A percentile compares a stretch with the other conserved stretches of the same genome.
These are phyloP conservation scores for Cudoniella acicularis DNA, from an alignment of 495 filamentous ascomycete species.

Conservation along the genomic window DNA sequence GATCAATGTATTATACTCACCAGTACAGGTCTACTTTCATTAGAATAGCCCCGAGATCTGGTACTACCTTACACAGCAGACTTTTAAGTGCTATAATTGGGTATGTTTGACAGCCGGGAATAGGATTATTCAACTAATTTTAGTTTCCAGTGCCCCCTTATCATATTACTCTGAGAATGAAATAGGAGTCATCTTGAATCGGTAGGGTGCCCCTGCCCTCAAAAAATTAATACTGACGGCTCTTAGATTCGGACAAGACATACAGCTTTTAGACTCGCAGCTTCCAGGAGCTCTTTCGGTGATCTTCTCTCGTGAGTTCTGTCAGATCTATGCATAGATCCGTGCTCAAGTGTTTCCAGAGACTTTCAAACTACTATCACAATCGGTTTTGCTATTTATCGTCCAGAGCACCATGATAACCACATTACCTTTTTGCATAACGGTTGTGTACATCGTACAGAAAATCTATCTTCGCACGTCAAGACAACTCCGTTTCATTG, in stretches of 20 bases:
- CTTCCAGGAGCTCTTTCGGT: slow-evolving; percentile 26
- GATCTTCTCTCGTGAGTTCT: slow-evolving; percentile 15
- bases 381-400: slow-evolving; percentile 7
- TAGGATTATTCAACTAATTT: no score
- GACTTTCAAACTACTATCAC: slow-evolving; percentile 13
- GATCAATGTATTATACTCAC: neutral
- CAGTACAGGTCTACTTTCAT: slow-evolving; percentile 18
- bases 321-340: neutral
- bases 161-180: slow-evolving; percentile 24
- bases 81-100: slow-evolving; percentile 17
- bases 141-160: slow-evolving; percentile 22
- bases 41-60: slow-evolving; percentile 23
- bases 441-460: slow-evolving; percentile 49
- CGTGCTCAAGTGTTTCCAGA: slow-evolving; percentile 6
- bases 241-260: slow-evolving; percentile 20
- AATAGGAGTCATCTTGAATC: slow-evolving; percentile 19
- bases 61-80: slow-evolving; percentile 14
- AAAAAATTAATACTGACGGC: neutral
- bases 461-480: slow-evolving; percentile 58
- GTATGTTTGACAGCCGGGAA: slow-evolving; percentile 24
- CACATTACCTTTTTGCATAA: slow-evolving; percentile 5
- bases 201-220: neutral
- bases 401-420: slow-evolving; percentile 27
- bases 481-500: slow-evolving; percentile 54
- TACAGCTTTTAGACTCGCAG: slow-evolving; percentile 22